Evolutionary conservation across 116 monocot genomes (phyloP), one percentile per base, ranked within the genome.

Genomic region (Papilionanthe hybrid): DNA sequence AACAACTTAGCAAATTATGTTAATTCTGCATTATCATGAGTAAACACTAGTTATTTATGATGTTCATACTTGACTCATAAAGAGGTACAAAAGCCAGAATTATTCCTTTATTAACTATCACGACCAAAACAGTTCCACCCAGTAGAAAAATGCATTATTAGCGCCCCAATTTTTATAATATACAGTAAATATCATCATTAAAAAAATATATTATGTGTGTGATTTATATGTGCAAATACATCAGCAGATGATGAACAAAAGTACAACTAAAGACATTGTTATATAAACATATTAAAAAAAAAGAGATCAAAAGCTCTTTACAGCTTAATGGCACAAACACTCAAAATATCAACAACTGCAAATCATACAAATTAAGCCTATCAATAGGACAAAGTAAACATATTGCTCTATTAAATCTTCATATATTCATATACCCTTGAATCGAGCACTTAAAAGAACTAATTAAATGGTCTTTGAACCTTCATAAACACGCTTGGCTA

Each of bases 41-140:
- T 69, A 30, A 44, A 29, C 43, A 44, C 44, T 5, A 75, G 12
- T 28, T 25, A 2, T 48, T 9, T 12, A 73, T 47, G 32, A 32
- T 32, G 49, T 60, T 77, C 83, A 18, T 82, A 91, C 94, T 88
- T 91, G 79, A 75, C 83, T 85, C 87, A 79, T 49, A 74, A 68
- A 93, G 91, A 79, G 93, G 88, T 65, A 94, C 77, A 90, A 98
- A 98, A 10, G 85, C 98, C 72, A 98, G 76, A 55, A 98, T 80
- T 72, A 98, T 82, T 60, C 94, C 94, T 73, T 80, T 93, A 79
- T 98, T 94, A 37, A 94, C 89, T 63, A 94, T 92, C 97, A 97
- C 94, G 58, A 94, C 97, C 32, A 89, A 83, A 48, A 98, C 94
- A 73, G 65, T 85, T 85, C 98, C 98, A 48, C 98, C 94, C 94